These are phyloP conservation scores for Oenanthe sinensis DNA, from an alignment of 129 eudicot species.

Conservation along the genomic window DNA sequence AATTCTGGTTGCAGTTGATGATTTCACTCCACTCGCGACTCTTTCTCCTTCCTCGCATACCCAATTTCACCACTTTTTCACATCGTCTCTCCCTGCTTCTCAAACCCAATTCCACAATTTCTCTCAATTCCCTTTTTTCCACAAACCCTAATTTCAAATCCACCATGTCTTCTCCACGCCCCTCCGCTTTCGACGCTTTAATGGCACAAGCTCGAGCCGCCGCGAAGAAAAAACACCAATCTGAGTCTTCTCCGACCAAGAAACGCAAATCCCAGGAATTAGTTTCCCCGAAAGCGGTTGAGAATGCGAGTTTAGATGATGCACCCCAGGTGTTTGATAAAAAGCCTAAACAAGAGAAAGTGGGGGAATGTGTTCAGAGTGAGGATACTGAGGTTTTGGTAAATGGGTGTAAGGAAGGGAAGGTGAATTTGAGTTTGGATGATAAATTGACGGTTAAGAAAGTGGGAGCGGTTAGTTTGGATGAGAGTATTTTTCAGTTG, in stretches of 20 bases:
- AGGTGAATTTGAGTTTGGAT: conserved; percentile 15
- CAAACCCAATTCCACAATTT: conserved; percentile 11
- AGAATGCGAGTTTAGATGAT: background rate
- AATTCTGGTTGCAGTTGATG: conserved; percentile 27
- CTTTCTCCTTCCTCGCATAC: conserved; percentile 15
- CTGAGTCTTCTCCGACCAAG: conserved; percentile 59
- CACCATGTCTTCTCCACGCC: conserved; percentile 50
- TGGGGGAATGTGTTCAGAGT: background rate
- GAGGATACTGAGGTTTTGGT: conserved; percentile 11
- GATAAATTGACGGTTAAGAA: conserved; percentile 19
- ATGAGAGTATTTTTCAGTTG: conserved; percentile 51
- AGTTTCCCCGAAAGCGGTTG: conserved; percentile 4
- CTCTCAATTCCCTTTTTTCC: conserved; percentile 11
- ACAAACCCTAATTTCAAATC: conserved; percentile 15
- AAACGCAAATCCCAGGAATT: conserved; percentile 61
- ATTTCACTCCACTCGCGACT: conserved; percentile 34
- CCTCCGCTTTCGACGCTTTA: conserved; percentile 74
- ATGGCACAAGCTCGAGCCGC: conserved; percentile 65
- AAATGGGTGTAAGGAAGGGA: conserved; percentile 7
- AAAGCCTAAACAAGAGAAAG: conserved; percentile 1
- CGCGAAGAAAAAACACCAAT: conserved; percentile 30
- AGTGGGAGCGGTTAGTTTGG: conserved; percentile 33
- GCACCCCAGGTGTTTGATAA: background rate
- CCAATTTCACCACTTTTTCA: conserved; percentile 12
- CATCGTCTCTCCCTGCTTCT: conserved; percentile 14